Conservation (phyloP, 2,329 filamentous ascomycete genomes). For the Calonectria montana region DNA sequence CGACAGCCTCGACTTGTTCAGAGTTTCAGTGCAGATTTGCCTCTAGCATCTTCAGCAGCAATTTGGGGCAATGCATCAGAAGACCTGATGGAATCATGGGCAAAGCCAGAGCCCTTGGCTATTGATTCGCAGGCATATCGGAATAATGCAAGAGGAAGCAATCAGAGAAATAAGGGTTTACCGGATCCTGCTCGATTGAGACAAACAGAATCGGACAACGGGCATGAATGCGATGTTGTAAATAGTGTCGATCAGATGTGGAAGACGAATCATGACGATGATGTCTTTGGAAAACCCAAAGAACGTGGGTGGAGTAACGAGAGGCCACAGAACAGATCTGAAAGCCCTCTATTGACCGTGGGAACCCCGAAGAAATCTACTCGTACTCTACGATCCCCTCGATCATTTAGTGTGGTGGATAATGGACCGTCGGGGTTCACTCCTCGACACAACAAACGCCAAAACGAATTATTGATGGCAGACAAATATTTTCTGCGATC, state of each 20-base stretch:
- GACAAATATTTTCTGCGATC: not conserved
- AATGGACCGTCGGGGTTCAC: constrained; percentile 36
- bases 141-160: not conserved
- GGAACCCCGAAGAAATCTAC: constrained; percentile 36
- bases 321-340: not conserved
- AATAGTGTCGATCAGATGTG: not conserved
- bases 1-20: constrained; percentile 32
- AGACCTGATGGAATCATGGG: constrained; percentile 29
- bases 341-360: constrained; percentile 25
- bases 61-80: constrained; percentile 31
- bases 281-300: not conserved
- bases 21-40: constrained; percentile 23
- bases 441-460: constrained; percentile 25
- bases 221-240: not conserved
- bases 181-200: not conserved
- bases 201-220: not conserved
- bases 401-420: constrained; percentile 28
- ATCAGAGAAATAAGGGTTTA: not conserved
- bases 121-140: not conserved
- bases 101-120: constrained; percentile 37
- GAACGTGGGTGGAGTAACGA: not conserved
- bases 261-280: not conserved
- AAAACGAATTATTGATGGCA: not conserved
- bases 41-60: constrained; percentile 35
- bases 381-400: constrained; percentile 15